phyloP scores from a whole-genome alignment of 306 rosid species.

The Parietaria judaica region DNA sequence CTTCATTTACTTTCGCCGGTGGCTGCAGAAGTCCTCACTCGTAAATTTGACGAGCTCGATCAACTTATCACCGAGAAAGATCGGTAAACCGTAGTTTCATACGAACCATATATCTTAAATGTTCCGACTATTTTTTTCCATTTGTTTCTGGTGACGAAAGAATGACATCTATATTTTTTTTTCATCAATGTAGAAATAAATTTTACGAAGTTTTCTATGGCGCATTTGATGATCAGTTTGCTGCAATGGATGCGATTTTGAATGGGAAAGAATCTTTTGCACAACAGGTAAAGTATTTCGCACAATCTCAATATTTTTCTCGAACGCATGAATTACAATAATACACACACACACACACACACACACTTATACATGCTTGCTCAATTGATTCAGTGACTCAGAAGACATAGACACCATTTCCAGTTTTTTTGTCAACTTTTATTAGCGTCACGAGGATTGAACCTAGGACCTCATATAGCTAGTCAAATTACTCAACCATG shows the following conservation, averaged over 20 bases:
- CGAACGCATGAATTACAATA: no score
- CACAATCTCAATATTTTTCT: no score
- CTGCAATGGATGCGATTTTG: slow-evolving; percentile 82
- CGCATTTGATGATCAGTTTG: slow-evolving; percentile 74
- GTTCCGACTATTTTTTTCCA: not conserved
- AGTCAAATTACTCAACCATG: no score
- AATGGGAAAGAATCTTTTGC: slow-evolving; percentile 80
- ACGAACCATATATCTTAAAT: not conserved
- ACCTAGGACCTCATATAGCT: no score
- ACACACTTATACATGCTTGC: no score
- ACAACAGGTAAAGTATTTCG: slow-evolving; percentile 41
- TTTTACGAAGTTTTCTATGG: slow-evolving; percentile 73
- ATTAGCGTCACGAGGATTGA: no score
- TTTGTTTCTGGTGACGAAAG: slow-evolving; percentile 19
- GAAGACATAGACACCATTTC: no score
- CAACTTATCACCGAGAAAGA: slow-evolving; percentile 50
- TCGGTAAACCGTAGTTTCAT: slow-evolving; percentile 42
- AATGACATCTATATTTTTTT: slow-evolving; percentile 19
- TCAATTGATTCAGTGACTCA: no score
- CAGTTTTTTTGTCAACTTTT: no score
- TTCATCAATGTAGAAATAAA: slow-evolving; percentile 36
- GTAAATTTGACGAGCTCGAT: slow-evolving; percentile 89
- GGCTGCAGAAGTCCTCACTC: slow-evolving; percentile 81
- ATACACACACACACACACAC: no score
- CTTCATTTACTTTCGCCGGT: slow-evolving; percentile 81